Evolutionary conservation across 2,329 filamentous ascomycete species (phyloP), one percentile per base, ranked within the genome.

Genomic region (Plectosphaerella cucumerina): DNA sequence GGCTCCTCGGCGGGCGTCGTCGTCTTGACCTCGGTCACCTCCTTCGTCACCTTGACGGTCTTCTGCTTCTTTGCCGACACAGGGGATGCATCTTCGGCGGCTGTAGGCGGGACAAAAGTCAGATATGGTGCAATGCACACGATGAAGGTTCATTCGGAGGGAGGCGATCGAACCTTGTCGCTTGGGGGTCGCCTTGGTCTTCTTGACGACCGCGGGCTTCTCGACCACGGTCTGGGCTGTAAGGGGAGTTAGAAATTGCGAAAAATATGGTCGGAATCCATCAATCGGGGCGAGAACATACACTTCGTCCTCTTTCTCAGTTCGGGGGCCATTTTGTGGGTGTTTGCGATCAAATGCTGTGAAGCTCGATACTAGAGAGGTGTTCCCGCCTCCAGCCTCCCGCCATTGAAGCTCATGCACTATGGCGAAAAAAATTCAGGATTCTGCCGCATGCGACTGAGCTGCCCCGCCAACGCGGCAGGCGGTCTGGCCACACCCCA

Each of bases 11-110:
- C 57, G 8, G 58, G 50, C 49, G 56, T 55, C 42, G 53, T 56
- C 35, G 59, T 54, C 47, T 64, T 57, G 35, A 31, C 44, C 33
- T 53, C 49, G 8, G 9, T 11, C 8, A 31, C 26, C 26, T 31
- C 12, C 50, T 60, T 60, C 37, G 53, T 52, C 51, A 67, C 65
- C 61, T 72, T 71, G 15, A 62, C 65, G 44, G 74, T 62, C 59
- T 75, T 78, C 50, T 73, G 61, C 64, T 76, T 76, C 65, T 77
- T 77, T 48, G 65, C 49, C 17, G 68, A 67, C 50, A 72, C 65
- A 43, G 72, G 71, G 6, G 71, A 73, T n/a, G 68, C 62, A 59
- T 76, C 72, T 31, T 75, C 73, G 53, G 66, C 59, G n/a, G 73
- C 72, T 74, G 51, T 23, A 22, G 21, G 17, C 26, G 5, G 2